Conservation (phyloP, 805 yeast genomes). For the Spathaspora gorwiae region DNA sequence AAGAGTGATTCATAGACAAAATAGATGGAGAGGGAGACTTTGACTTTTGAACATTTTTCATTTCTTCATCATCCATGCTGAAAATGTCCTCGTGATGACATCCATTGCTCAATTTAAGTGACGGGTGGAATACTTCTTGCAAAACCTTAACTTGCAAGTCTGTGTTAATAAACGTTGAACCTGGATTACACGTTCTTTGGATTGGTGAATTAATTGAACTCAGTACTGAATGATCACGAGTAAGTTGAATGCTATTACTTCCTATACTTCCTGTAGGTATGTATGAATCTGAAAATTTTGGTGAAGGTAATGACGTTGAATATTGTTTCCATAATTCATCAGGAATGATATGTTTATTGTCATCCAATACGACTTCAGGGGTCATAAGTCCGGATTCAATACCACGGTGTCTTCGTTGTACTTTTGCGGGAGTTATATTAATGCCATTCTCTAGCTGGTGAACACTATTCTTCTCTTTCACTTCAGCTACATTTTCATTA, state of each 20-base stretch:
- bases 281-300: constrained; percentile 6
- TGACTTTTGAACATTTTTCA: background rate
- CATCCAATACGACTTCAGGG: constrained; percentile 88
- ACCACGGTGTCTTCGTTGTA: background rate
- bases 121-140: constrained; percentile 34
- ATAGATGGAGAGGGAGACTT: background rate
- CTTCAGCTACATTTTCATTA: background rate
- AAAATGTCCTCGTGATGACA: constrained; percentile 24
- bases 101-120: constrained; percentile 7
- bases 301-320: constrained; percentile 31
- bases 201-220: constrained; percentile 7
- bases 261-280: background rate
- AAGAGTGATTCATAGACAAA: constrained; percentile 1
- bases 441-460: background rate
- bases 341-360: constrained; percentile 88
- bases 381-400: constrained; percentile 2
- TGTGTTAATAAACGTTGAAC: constrained; percentile 33
- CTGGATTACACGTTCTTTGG: constrained; percentile 14
- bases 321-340: constrained; percentile 67
- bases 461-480: background rate
- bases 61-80: constrained; percentile 9
- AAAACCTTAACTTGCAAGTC: constrained; percentile 36
- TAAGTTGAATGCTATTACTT: constrained; percentile 1
- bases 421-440: background rate
- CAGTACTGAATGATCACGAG: constrained; percentile 5